These are phyloP conservation scores for Aspergillus nomiae DNA, from an alignment of 2,329 filamentous ascomycete genomes.

Conservation along the genomic window DNA sequence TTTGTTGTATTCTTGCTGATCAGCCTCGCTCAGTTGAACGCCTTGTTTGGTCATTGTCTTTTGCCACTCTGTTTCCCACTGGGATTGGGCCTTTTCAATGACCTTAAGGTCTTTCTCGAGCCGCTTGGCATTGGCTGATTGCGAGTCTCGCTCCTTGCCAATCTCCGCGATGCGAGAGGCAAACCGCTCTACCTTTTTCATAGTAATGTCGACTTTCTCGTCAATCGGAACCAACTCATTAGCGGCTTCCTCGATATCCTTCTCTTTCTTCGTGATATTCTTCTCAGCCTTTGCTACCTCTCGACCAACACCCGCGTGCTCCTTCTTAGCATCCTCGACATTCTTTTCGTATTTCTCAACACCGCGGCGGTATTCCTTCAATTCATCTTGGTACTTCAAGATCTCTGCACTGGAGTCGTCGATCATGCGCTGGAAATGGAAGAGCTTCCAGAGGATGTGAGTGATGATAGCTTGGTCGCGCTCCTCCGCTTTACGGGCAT, in stretches of 20 bases:
- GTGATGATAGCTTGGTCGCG: conserved; percentile 88
- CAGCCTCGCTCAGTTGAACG: conserved; percentile 78
- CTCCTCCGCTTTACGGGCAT: conserved; percentile 86
- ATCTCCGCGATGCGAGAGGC: conserved; percentile 70
- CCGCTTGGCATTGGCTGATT: conserved; percentile 69
- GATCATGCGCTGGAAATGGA: conserved; percentile 90
- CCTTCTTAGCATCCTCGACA: conserved; percentile 78
- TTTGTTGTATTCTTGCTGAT: conserved; percentile 85
- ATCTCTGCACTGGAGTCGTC: conserved; percentile 90
- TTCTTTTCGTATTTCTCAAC: conserved; percentile 80
- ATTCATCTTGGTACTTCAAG: conserved; percentile 87
- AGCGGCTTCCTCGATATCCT: conserved; percentile 81
- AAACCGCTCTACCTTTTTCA: conserved; percentile 68
- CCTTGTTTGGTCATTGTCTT: conserved; percentile 85
- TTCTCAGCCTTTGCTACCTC: conserved; percentile 82
- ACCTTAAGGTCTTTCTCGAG: conserved; percentile 77
- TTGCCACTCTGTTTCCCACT: conserved; percentile 86
- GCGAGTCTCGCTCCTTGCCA: conserved; percentile 72
- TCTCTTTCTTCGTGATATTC: conserved; percentile 81
- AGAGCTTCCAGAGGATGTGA: conserved; percentile 95
- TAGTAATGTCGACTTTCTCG: conserved; percentile 84
- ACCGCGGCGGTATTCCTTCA: conserved; percentile 88
- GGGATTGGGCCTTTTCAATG: conserved; percentile 85
- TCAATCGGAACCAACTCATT: conserved; percentile 86
- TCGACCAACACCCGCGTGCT: conserved; percentile 75